Conservation (phyloP, 805 yeast genomes). For the Candida corydali region DNA sequence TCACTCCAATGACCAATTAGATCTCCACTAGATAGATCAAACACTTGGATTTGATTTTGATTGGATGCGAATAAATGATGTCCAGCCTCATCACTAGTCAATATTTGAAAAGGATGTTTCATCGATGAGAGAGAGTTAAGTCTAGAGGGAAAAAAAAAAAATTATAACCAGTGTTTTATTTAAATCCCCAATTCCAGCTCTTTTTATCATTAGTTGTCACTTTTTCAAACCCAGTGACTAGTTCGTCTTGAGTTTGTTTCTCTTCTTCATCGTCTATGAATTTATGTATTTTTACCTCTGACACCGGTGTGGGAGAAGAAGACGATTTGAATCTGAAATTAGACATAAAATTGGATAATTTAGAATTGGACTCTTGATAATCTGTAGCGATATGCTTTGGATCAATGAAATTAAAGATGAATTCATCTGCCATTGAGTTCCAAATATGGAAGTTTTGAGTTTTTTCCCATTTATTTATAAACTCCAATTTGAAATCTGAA, state of each 20-base stretch:
- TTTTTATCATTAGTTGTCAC: background rate
- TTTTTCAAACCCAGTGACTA: constrained; percentile 7
- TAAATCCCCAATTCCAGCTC: constrained; percentile 6
- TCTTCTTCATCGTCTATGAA: constrained; percentile 12
- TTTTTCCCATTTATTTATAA: constrained; percentile 28
- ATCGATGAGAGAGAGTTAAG: constrained; percentile 35
- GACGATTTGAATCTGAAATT: constrained; percentile 15
- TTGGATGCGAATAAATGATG: constrained; percentile 50
- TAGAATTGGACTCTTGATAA: constrained; percentile 7
- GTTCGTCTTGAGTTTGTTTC: constrained; percentile 1
- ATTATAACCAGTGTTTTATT: too few species aligned
- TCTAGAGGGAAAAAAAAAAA: background rate
- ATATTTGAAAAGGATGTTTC: constrained; percentile 71
- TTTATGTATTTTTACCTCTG: constrained; percentile 20
- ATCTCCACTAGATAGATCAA: constrained; percentile 33
- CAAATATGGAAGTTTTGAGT: constrained; percentile 37
- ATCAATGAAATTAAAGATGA: constrained; percentile 39
- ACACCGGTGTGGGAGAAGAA: constrained; percentile 7
- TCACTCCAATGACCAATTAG: constrained; percentile 63
- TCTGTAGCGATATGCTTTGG: constrained; percentile 31
- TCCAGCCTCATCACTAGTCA: constrained; percentile 43
- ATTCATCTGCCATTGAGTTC: constrained; percentile 40
- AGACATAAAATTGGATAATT: constrained; percentile 21
- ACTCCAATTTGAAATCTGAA: constrained; percentile 26
- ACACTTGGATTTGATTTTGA: constrained; percentile 57